Base-by-base conservation (phyloP, 306 rosid genomes). In the Quercus agrifolia region DNA sequence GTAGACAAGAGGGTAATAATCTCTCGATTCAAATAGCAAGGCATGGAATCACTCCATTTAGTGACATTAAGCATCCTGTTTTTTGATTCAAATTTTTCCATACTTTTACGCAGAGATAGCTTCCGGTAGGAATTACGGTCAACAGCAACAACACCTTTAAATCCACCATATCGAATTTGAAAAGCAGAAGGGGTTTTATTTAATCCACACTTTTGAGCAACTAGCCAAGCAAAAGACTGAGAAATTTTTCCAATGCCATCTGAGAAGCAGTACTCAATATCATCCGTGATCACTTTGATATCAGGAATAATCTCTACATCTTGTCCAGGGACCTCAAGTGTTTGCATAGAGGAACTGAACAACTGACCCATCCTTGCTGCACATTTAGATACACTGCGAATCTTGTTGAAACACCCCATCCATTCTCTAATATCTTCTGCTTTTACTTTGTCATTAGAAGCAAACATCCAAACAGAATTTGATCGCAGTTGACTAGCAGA, bases 311-410 rank as follows among this genome's bases (percentile, higher is more conserved):
- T 73, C 83, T 94, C 97, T 49, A 92, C 90, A 30, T 94, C 99
- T 71, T 86, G 93, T 10, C 74, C 58, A 55, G 89, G 77, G 69
- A 94, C 94, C 74, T 70, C 86, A 77, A 90, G 78, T 73, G 95
- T 92, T 90, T 91, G 99, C 51, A 33, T 80, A 46, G 99, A 92
- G 52, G 97, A 91, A 79, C 99, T 94, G 86, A 94, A 94, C 71
- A 94, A 79, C 84, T 94, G 99, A 77, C 99, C 99, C 99, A 94
- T 94, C 87, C 99, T 88, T 52, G 99, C 97, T 23, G 99, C 99
- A 79, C 99, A 94, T 85, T 92, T 94, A 44, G 99, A 94, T 27
- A 94, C 75, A 49, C 95, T 94, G 13, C 91, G 93, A 75, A 94
- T 94, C 81, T 86, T 88, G 35, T 74, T 89, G 85, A 94, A 92